Percentiles rank a stretch among this genome's conserved stretches.
These are phyloP conservation scores for Saccharomycopsis vini DNA, from an alignment of 805 yeast species.

Conservation along the genomic window DNA sequence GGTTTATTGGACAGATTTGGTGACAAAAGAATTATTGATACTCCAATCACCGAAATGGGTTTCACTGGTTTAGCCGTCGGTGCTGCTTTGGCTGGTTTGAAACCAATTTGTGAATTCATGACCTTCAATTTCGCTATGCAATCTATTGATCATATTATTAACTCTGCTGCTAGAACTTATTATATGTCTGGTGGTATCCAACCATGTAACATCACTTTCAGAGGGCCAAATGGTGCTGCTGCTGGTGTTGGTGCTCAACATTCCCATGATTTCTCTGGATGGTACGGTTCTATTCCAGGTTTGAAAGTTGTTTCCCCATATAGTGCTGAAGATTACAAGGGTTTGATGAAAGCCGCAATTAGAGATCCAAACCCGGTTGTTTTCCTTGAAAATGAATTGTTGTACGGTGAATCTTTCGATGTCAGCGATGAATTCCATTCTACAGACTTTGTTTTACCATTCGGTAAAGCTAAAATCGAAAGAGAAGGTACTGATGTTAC, in stretches of 20 bases:
- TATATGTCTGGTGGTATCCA: constrained; percentile 99
- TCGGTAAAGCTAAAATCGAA: constrained; percentile 94
- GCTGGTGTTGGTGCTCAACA: constrained; percentile 99
- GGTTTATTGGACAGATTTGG: constrained; percentile 94
- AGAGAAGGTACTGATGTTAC: constrained; percentile 86
- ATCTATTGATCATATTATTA: constrained; percentile 95
- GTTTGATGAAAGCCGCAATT: constrained; percentile 89
- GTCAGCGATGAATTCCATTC: constrained; percentile 82
- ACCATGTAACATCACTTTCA: constrained; percentile 92
- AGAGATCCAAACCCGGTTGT: constrained; percentile 98
- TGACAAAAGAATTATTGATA: constrained; percentile 85
- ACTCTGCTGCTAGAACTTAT: constrained; percentile 97
- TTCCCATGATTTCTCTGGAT: constrained; percentile 93
- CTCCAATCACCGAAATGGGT: constrained; percentile 99
- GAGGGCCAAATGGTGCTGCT: constrained; percentile 99
- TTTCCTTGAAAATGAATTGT: constrained; percentile 89
- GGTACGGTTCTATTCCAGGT: constrained; percentile 99
- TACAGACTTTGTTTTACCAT: constrained; percentile 84
- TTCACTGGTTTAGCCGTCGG: constrained; percentile 93
- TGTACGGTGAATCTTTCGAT: constrained; percentile 87
- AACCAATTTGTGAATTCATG: constrained; percentile 98
- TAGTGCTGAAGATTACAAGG: constrained; percentile 93
- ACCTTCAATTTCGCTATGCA: constrained; percentile 99
- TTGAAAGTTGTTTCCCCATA: constrained; percentile 93
- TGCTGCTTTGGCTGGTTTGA: constrained; percentile 91